Percentiles rank a stretch among this genome's conserved stretches.
Conservation (phyloP, 2,329 filamentous ascomycete genomes). For the Pestalotiopsis sp. region DNA sequence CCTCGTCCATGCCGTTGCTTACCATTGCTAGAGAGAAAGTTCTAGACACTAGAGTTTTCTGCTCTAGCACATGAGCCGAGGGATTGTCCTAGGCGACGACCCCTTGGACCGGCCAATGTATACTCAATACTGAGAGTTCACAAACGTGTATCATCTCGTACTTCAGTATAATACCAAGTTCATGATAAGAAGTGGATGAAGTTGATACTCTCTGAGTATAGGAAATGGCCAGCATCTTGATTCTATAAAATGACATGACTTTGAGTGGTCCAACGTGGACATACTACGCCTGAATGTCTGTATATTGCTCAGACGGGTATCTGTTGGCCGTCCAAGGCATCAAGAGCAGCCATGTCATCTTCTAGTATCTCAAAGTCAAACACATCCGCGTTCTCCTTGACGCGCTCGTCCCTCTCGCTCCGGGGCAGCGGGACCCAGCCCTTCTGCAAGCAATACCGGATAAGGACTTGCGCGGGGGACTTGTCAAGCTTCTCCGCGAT, state of each 20-base stretch:
- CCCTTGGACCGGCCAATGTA: too few relatives aligned
- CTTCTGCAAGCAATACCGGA: slow-evolving; percentile 73
- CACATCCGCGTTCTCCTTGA: slow-evolving; percentile 61
- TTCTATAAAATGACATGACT: too few relatives aligned
- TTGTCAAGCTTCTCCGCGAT: slow-evolving; percentile 63
- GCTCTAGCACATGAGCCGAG: too few relatives aligned
- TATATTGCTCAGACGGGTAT: background rate
- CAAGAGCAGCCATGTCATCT: slow-evolving; percentile 58
- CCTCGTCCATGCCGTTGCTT: background rate
- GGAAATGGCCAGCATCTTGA: too few relatives aligned
- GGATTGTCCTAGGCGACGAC: too few relatives aligned
- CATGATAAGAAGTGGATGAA: too few relatives aligned
- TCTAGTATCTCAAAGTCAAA: slow-evolving; percentile 60
- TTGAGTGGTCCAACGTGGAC: too few relatives aligned
- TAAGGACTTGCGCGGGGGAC: slow-evolving; percentile 65
- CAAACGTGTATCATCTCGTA: too few relatives aligned
- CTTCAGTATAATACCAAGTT: too few relatives aligned
- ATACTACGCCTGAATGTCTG: too few relatives aligned
- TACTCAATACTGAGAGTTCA: too few relatives aligned
- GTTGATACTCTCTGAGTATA: too few relatives aligned
- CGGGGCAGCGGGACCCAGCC: slow-evolving; percentile 70
- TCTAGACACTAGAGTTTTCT: background rate
- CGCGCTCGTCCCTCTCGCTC: slow-evolving; percentile 61
- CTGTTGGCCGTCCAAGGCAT: slow-evolving; percentile 43
- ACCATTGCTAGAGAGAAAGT: background rate